phyloP scores from a whole-genome alignment of 352 stramenopile genomes.

The Globisporangium takayamanum region DNA sequence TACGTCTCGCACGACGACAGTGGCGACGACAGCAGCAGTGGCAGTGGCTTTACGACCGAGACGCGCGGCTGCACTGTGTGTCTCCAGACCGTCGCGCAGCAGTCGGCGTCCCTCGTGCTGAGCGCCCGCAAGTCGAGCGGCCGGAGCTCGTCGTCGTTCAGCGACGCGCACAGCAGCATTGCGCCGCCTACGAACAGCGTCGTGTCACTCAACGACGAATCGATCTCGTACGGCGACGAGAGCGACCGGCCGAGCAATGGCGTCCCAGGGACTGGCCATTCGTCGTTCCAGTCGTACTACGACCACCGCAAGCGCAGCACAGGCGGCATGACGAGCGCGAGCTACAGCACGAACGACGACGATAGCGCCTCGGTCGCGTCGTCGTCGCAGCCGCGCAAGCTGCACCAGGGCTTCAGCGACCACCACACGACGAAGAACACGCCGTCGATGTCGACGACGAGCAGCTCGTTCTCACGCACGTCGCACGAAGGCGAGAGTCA shows the following conservation, averaged over 20 bases:
- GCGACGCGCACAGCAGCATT: conserved; percentile 5
- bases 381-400: conserved; percentile 14
- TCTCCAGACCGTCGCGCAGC: conserved; percentile 9
- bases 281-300: conserved; percentile 20
- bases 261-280: conserved; percentile 14
- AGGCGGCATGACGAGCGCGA: neutral
- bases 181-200: conserved; percentile 8
- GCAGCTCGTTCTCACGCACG: conserved; percentile 45
- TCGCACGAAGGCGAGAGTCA: conserved; percentile 18
- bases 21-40: conserved; percentile 8
- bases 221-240: conserved; percentile 15
- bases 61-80: conserved; percentile 21
- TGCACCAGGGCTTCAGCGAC: conserved; percentile 13
- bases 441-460: conserved; percentile 52
- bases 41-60: conserved; percentile 22
- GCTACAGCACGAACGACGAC: conserved; percentile 6
- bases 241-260: conserved; percentile 13
- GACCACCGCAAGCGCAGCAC: conserved; percentile 16
- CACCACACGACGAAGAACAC: conserved; percentile 10
- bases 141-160: conserved; percentile 12
- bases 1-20: conserved; percentile 12
- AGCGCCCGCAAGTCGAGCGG: conserved; percentile 6
- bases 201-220: conserved; percentile 13
- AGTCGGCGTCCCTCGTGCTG: neutral
- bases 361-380: neutral